Evolutionary conservation across 116 monocot genomes (phyloP).

Genomic region (Posidonia oceanica): DNA sequence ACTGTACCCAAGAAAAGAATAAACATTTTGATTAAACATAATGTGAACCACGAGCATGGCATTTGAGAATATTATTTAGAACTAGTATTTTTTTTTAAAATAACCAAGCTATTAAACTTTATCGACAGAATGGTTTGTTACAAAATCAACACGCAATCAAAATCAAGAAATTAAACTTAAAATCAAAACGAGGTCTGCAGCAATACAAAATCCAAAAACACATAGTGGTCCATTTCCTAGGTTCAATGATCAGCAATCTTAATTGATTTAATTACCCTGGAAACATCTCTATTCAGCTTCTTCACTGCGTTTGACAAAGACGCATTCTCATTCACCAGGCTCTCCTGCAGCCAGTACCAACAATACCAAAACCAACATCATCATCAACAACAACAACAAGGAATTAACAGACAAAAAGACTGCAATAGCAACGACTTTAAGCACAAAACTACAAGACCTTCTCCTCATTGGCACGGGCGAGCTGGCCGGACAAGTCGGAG

Average conservation of each 20-base stretch:
- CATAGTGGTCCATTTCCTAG: background rate
- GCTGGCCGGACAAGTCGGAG: constrained; percentile 30
- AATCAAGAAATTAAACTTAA: no score
- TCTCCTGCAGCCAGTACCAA: constrained; percentile 26
- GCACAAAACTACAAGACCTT: constrained; percentile 33
- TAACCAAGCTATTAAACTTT: no score
- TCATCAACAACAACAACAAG: background rate
- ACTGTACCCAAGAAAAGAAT: no score
- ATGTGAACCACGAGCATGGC: no score
- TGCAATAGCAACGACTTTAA: background rate
- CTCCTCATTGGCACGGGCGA: constrained; percentile 46
- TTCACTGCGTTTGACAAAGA: constrained; percentile 52
- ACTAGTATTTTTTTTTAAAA: no score
- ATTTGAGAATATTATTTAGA: no score
- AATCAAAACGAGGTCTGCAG: no score
- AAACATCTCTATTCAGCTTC: constrained; percentile 78
- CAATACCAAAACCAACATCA: background rate
- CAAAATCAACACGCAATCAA: no score
- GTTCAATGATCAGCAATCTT: background rate
- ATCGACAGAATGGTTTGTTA: no score
- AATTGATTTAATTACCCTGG: constrained; percentile 35
- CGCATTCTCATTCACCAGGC: constrained; percentile 53
- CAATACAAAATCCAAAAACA: background rate
- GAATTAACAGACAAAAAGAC: background rate
- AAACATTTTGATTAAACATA: no score